These are phyloP conservation scores for Epichloe sylvatica DNA, from an alignment of 2,329 filamentous ascomycete genomes.

Conservation along the genomic window DNA sequence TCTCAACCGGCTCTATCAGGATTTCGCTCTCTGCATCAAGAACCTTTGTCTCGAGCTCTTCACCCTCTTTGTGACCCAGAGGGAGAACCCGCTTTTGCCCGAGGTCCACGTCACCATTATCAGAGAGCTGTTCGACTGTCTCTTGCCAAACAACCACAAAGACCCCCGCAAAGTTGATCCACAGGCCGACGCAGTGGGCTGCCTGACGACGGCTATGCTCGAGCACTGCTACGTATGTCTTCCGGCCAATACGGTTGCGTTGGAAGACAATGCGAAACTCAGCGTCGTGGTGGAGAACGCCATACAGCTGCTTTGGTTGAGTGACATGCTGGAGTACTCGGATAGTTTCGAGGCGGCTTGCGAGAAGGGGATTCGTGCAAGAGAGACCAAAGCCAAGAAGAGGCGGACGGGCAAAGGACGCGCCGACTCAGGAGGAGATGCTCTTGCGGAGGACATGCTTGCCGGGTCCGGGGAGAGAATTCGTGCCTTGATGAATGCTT, in stretches of 20 bases:
- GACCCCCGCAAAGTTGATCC: conserved; percentile 26
- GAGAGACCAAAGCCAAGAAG: conserved; percentile 32
- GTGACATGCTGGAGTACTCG: conserved; percentile 22
- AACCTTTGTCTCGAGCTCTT: conserved; percentile 46
- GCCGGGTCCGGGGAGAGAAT: conserved; percentile 32
- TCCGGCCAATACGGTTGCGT: conserved; percentile 44
- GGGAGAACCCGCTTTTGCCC: conserved; percentile 20
- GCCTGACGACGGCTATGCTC: conserved; percentile 32
- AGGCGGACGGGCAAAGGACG: conserved; percentile 23
- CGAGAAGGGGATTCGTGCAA: conserved; percentile 33
- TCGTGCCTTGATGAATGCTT: conserved; percentile 22
- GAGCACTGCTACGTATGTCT: conserved; percentile 50
- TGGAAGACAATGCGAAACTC: conserved; percentile 59
- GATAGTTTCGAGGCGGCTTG: conserved; percentile 25
- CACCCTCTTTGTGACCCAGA: conserved; percentile 33
- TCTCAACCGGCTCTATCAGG: conserved; percentile 43
- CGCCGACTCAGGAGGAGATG: conserved; percentile 22
- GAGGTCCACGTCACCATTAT: conserved; percentile 31
- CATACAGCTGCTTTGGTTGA: conserved; percentile 36
- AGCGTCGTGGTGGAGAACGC: conserved; percentile 54
- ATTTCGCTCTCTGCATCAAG: conserved; percentile 41
- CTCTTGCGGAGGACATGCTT: conserved; percentile 28
- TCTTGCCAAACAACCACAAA: conserved; percentile 28
- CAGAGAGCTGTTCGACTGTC: conserved; percentile 30
- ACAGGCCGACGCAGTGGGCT: conserved; percentile 22